Evolutionary conservation across 306 rosid species (phyloP).

Genomic region (Prunus davidiana): DNA sequence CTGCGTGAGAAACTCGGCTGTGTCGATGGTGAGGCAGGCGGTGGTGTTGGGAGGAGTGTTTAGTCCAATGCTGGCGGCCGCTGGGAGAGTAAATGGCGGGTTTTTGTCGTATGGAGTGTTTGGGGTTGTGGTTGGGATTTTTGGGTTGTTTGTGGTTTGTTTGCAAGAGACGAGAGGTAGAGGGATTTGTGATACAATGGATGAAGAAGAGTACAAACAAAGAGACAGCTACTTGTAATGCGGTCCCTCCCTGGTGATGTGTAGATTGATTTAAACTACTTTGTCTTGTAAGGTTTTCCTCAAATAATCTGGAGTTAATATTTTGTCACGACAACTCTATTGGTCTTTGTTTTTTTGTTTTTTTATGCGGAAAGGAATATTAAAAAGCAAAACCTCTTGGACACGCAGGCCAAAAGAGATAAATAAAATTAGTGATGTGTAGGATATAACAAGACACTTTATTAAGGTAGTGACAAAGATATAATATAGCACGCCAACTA

Average conservation of each 20-base stretch:
- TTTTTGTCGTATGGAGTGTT: conserved; percentile 54
- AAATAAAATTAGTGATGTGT: too few relatives aligned
- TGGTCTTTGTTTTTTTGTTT: too few relatives aligned
- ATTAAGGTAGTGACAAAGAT: too few relatives aligned
- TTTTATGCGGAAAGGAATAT: too few relatives aligned
- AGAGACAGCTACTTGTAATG: neutral
- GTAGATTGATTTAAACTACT: neutral
- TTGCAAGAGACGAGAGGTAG: conserved; percentile 63
- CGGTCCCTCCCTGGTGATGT: neutral
- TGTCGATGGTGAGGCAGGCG: conserved; percentile 63
- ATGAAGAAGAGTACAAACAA: conserved; percentile 41
- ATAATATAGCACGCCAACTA: too few relatives aligned
- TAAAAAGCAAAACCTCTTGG: too few relatives aligned
- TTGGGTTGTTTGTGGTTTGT: conserved; percentile 47
- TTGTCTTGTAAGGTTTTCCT: neutral
- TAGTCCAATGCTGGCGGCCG: conserved; percentile 47
- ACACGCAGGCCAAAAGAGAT: too few relatives aligned
- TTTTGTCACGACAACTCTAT: too few relatives aligned
- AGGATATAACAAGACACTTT: too few relatives aligned
- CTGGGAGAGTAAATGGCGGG: conserved; percentile 32
- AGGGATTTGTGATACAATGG: conserved; percentile 54
- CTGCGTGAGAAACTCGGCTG: conserved; percentile 58
- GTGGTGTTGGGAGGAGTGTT: conserved; percentile 63
- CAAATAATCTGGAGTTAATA: neutral
- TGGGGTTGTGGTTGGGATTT: conserved; percentile 40